Conservation (phyloP, 495 filamentous ascomycete species). For the Penicillium flavigenum region DNA sequence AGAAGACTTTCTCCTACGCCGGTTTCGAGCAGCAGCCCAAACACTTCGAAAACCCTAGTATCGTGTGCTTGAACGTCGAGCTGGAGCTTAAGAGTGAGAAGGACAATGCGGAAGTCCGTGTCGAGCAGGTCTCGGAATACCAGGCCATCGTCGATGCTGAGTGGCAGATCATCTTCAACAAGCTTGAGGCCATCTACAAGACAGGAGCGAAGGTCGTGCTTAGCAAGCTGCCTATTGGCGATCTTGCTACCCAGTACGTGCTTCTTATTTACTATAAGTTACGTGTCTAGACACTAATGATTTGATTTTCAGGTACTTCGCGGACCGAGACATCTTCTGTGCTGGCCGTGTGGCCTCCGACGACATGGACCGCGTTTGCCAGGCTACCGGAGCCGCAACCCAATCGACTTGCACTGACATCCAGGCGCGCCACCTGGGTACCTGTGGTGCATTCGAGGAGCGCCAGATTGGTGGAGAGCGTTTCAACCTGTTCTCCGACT, state of each 20-base stretch:
- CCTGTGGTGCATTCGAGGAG: constrained; percentile 89
- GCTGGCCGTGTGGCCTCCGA: constrained; percentile 90
- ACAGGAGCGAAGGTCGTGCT: constrained; percentile 96
- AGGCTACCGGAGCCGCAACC: constrained; percentile 86
- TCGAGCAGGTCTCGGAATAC: constrained; percentile 98
- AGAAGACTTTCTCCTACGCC: constrained; percentile 99
- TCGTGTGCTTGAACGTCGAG: constrained; percentile 96
- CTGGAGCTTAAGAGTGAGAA: constrained; percentile 97
- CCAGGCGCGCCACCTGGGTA: constrained; percentile 81
- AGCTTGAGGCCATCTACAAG: constrained; percentile 88
- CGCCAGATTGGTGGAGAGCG: constrained; percentile 95
- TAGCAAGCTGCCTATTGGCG: constrained; percentile 95
- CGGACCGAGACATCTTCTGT: constrained; percentile 97
- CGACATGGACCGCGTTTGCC: constrained; percentile 93
- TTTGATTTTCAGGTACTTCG: constrained; percentile 68
- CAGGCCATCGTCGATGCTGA: constrained; percentile 99
- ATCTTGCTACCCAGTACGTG: constrained; percentile 89
- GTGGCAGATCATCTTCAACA: constrained; percentile 99
- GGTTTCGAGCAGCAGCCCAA: constrained; percentile 99
- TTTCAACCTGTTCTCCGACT: constrained; percentile 97
- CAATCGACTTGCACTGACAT: constrained; percentile 98
- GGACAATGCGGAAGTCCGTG: constrained; percentile 96
- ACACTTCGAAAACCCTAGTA: constrained; percentile 86
- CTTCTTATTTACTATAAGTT: not conserved
- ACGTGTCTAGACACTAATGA: constrained; percentile 6